phyloP scores from a whole-genome alignment of 495 filamentous ascomycete species.

The Zalerion maritima region DNA sequence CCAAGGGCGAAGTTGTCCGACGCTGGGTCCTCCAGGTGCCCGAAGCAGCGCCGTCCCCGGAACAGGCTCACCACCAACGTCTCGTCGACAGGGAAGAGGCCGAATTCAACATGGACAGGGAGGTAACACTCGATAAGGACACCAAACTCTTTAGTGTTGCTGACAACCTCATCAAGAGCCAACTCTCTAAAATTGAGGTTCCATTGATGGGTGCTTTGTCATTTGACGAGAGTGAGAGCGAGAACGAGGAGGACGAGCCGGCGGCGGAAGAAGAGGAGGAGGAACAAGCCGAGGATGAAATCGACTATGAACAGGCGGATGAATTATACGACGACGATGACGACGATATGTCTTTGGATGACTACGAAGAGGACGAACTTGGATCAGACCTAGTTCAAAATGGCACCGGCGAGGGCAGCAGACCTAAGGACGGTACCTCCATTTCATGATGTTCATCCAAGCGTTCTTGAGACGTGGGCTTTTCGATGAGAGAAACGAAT shows the following conservation, averaged over 20 bases:
- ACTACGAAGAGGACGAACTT: slow-evolving; percentile 8
- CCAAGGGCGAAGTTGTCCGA: slow-evolving; percentile 18
- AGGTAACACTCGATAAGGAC: slow-evolving; percentile 15
- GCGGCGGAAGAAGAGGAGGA: slow-evolving; percentile 3
- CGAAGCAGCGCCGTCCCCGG: slow-evolving; percentile 1
- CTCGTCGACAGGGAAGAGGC: slow-evolving; percentile 11
- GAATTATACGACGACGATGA: background rate
- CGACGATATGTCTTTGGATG: background rate
- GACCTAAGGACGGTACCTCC: too few species aligned
- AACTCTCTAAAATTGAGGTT: slow-evolving; percentile 17
- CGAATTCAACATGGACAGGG: slow-evolving; percentile 17
- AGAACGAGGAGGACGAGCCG: slow-evolving; percentile 12
- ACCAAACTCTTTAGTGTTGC: slow-evolving; percentile 15
- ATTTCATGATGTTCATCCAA: too few species aligned
- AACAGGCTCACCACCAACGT: slow-evolving; percentile 2
- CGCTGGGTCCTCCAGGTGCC: slow-evolving; percentile 20
- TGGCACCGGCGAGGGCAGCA: too few species aligned
- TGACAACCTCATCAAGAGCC: slow-evolving; percentile 21
- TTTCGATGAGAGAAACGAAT: too few species aligned
- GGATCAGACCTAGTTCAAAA: too few species aligned
- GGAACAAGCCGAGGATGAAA: background rate
- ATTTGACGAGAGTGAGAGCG: slow-evolving; percentile 20
- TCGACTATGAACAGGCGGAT: too few species aligned
- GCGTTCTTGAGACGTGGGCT: too few species aligned
- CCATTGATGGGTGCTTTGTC: slow-evolving; percentile 17